Evolutionary conservation across 805 yeast species (phyloP), one percentile per base, ranked within the genome.

Genomic region (Blastobotrys mokoenaii): DNA sequence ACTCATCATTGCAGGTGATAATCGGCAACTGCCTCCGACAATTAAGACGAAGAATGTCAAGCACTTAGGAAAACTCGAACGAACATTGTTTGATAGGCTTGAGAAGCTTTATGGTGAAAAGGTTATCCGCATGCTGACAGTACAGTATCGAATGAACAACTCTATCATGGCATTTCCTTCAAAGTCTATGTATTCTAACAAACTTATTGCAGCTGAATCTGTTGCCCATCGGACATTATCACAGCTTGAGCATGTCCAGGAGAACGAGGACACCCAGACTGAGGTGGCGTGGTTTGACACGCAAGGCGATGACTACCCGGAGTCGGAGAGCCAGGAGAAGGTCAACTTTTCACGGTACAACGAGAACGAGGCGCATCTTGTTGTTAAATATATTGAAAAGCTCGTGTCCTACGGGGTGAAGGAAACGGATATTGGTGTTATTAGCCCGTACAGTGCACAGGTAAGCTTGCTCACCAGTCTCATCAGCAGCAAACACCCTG

Each of bases 401-500:
- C 66, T 90, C 16, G 47, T 79, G 2, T 61, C 59, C 0, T 57
- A 68, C 1, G 86, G 88, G 1, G 79, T 85, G 0, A 42, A 58
- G 2, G 71, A 73, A 27, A 64, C 65, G 1, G 71, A 72, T 44
- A 86, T 90, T 49, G 98, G 97, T 9, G 68, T 90, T 0, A 89
- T 90, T 31, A 76, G 96, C 0, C 97, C 98, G 0, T 90, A 90
- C 58, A 80, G 76, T 56, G 95, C 95, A 0, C 98, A 90, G 59
- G 95, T 88, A 0, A 61, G 81, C 0, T 57, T 74, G 11, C 53
- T 90, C 27, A 78, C 79, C 50, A 68, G 65, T 36, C 45, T 69
- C 9, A 51, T 83, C 1, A 66, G 69, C 29, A 50, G 53, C 3
- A 4, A 8, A 8, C 66, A 65, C 41, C 70, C 74, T 0, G 58